Percentiles rank a stretch among this genome's conserved stretches.
Evolutionary conservation across 2,329 filamentous ascomycete species (phyloP).

Genomic region (Claviceps sp.): DNA sequence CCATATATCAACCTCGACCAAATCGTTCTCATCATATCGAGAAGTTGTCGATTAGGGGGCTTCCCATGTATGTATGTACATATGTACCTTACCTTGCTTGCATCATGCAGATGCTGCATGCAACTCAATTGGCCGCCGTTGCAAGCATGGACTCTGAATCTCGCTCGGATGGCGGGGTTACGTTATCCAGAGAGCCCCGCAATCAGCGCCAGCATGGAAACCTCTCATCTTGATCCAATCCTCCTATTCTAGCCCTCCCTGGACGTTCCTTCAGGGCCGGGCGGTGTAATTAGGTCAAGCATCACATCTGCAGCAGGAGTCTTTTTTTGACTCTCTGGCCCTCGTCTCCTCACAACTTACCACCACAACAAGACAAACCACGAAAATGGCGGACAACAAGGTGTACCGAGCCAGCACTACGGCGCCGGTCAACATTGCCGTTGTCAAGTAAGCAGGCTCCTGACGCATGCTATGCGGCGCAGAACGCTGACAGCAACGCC

Average conservation of each 20-base stretch:
- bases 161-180: too few species aligned
- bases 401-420: constrained; percentile 91
- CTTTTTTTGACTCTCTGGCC: not conserved
- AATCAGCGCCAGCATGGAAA: too few species aligned
- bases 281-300: not conserved
- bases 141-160: too few species aligned
- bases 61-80: too few species aligned
- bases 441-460: constrained; percentile 62
- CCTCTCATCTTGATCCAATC: too few species aligned
- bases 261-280: not conserved
- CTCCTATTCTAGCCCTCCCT: not conserved
- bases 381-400: constrained; percentile 33
- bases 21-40: too few species aligned
- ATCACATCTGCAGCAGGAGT: not conserved
- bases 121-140: too few species aligned
- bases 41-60: too few species aligned
- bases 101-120: too few species aligned
- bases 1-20: too few species aligned
- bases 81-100: too few species aligned
- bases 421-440: constrained; percentile 93
- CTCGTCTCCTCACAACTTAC: not conserved
- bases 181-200: too few species aligned
- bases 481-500: constrained; percentile 1
- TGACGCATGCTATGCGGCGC: not conserved
- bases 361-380: constrained; percentile 1